These are phyloP conservation scores for Trichomonas gallinae DNA, from an alignment of 208 protist genomes.

Conservation along the genomic window DNA sequence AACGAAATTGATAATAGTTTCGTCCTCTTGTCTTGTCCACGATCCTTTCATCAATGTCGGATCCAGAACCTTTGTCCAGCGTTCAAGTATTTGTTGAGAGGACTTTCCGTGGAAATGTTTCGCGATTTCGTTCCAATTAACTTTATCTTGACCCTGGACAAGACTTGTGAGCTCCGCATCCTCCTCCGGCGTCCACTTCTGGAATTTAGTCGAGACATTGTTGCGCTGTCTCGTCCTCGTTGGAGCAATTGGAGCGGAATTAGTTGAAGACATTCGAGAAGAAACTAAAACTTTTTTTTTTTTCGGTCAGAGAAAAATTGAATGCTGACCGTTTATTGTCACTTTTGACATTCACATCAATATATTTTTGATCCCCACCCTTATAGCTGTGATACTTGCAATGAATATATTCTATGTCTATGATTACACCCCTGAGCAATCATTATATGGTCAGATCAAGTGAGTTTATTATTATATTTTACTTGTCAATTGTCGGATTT, in stretches of 20 bases:
- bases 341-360: no score
- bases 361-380: no score
- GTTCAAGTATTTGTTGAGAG: background rate
- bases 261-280: background rate
- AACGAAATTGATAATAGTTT: conserved; percentile 27
- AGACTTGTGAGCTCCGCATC: background rate
- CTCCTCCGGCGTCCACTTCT: background rate
- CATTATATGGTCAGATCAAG: no score
- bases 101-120: background rate
- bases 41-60: background rate
- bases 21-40: conserved; percentile 6
- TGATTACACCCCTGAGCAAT: no score
- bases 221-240: background rate
- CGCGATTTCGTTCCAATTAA: background rate
- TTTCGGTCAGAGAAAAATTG: background rate
- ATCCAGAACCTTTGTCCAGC: background rate
- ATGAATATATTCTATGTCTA: no score
- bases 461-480: no score
- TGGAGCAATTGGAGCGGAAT: background rate
- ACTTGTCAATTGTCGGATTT: no score
- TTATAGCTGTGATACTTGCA: no score
- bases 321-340: background rate
- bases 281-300: background rate
- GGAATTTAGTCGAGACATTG: background rate
- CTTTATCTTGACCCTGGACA: background rate